Base-by-base conservation (phyloP, 1,139 yeast species). In the Hyphopichia khmerensis region DNA sequence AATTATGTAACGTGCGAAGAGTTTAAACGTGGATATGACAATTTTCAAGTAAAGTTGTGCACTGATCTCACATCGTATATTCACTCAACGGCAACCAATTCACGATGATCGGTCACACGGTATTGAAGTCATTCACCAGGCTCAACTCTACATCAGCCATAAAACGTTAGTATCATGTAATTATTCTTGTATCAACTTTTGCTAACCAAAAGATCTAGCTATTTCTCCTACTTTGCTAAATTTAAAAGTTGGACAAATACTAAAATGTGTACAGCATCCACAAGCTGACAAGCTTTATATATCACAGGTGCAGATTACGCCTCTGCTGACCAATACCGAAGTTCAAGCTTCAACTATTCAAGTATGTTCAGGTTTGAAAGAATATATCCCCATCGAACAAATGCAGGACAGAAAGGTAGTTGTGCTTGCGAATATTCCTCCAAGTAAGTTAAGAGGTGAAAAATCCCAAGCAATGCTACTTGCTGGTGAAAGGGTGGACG, bases 361-460 rank as follows among this genome's bases (percentile, higher is more conserved):
- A 40, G 80, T 81, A 0, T 78, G 83, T 48, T 78, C 83, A 33
- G 87, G 86, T 3, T 73, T 91, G 53, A 96, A 87, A 43, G 82
- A 84, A 52, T 79, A 82, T 65, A 75, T 86, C 53, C 82, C 95
- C 21, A 62, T 88, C 47, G 96, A 88, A 59, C 86, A 82, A 41
- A 82, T 91, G 93, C 89, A 84, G 67, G 77, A 84, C 61, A 82
- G 95, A 56, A 73, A 77, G 47, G 95, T 91, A 41, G 86, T 90
- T 36, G 86, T 85, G 40, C 87, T 90, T 50, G 89, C 95, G 50
- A 89, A 89, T 71, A 77, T 90, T 68, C 90, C 89, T 70, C 95
- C 96, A 10, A 95, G 87, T 38, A 85, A 80, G 57, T 87, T 91
- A 96, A 80, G 97, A 64, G 86, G 86, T 3, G 69, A 75, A 15